Percentiles rank a stretch among this genome's conserved stretches.
Conservation (phyloP, 352 stramenopile species). For the Phytophthora aleatoria region DNA sequence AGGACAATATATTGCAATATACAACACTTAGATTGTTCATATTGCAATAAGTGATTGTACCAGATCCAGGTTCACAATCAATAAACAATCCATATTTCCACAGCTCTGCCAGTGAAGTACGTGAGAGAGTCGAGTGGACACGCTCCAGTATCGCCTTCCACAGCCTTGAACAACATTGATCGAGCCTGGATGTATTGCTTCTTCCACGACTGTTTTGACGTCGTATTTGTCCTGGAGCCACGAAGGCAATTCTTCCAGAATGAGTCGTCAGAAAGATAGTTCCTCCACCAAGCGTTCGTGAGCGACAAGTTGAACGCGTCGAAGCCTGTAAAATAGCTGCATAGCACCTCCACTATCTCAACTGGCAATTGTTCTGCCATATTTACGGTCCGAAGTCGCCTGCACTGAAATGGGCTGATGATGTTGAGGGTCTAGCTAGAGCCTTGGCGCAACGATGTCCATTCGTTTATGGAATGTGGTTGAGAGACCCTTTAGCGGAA, state of each 20-base stretch:
- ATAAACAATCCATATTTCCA: no score
- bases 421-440: neutral
- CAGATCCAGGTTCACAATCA: no score
- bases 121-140: conserved; percentile 14
- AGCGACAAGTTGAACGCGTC: conserved; percentile 29
- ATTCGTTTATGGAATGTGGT: neutral
- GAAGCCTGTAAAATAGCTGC: conserved; percentile 31
- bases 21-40: no score
- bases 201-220: neutral
- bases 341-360: conserved; percentile 21
- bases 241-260: conserved; percentile 10
- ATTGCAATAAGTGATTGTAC: no score
- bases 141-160: neutral
- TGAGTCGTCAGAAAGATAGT: conserved; percentile 4
- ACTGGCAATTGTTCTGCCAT: neutral
- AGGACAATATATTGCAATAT: no score
- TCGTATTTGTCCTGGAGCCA: neutral
- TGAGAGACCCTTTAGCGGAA: no score
- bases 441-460: neutral
- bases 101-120: neutral
- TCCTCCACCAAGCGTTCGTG: conserved; percentile 11
- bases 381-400: no score
- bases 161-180: conserved; percentile 18
- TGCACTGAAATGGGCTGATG: neutral
- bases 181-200: conserved; percentile 13